phyloP scores from a whole-genome alignment of 2,329 filamentous ascomycete genomes.

The Arthroderma uncinatum region DNA sequence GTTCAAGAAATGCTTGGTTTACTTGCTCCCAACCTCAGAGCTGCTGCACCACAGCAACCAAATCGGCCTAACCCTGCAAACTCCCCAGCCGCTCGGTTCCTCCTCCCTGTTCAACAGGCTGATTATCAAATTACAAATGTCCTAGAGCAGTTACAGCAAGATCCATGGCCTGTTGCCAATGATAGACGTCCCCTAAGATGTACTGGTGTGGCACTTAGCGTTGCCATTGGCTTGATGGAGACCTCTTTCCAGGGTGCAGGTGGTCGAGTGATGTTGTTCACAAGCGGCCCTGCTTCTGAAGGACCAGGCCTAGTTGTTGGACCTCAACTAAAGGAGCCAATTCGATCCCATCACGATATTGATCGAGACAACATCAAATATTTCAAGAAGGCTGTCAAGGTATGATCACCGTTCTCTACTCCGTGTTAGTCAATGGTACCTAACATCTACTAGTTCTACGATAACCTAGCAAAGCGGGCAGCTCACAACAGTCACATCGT shows the following conservation, averaged over 20 bases:
- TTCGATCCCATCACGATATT: conserved; percentile 96
- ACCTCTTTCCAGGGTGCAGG: conserved; percentile 93
- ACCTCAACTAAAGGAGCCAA: conserved; percentile 87
- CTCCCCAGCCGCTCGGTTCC: conserved; percentile 76
- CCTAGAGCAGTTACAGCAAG: conserved; percentile 87
- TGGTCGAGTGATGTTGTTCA: conserved; percentile 93
- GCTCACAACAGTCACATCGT: conserved; percentile 96
- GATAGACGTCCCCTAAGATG: conserved; percentile 84
- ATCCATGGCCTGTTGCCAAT: conserved; percentile 93
- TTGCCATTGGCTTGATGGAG: conserved; percentile 84
- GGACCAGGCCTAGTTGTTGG: conserved; percentile 95
- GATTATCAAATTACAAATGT: conserved; percentile 97
- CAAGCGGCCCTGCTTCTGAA: conserved; percentile 87
- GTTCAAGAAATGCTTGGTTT: conserved; percentile 99
- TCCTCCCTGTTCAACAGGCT: conserved; percentile 87
- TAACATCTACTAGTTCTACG: conserved; percentile 63
- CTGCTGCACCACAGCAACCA: conserved; percentile 59
- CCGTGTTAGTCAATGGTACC: conserved; percentile 7
- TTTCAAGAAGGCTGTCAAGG: conserved; percentile 97
- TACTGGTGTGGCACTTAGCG: conserved; percentile 90
- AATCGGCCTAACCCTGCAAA: conserved; percentile 63
- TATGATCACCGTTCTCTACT: conserved; percentile 29
- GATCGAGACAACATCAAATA: conserved; percentile 98
- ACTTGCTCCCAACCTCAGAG: conserved; percentile 59
- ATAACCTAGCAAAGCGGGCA: conserved; percentile 81